Evolutionary conservation across 306 rosid species (phyloP), one percentile per base, ranked within the genome.

Genomic region (Fagus sylvatica): DNA sequence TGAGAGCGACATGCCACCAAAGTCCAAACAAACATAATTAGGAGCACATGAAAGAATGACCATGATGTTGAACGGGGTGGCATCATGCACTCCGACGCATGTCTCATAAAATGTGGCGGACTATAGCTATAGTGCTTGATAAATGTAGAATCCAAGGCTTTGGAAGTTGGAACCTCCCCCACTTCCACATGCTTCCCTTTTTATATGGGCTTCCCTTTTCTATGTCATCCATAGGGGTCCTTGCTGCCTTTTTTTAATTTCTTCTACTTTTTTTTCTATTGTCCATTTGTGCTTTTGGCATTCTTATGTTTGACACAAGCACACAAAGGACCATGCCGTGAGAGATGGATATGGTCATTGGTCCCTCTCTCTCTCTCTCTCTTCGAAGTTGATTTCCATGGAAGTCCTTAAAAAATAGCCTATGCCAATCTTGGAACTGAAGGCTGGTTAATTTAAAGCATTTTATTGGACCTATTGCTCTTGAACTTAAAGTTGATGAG

Each of bases 1-100:
- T 57, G 95, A 91, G 77, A 84, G 87, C 12, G 93, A 91, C 90
- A 71, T 22, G 74, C 81, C 78, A 88, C 76, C 94, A 81, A 87
- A 79, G 73, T 34, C 67, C 64, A 22, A 22, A 22, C 28, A 22
- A 22, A 22, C 28, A 91, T 88, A 69, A 93, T 89, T 80, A 83
- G 74, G 74, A 76, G 88, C 98, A 88, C 90, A 82, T 85, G 93
- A 71, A 78, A 71, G 64, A 65, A 74, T 48, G 77, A 75, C 32
- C 39, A 53, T 69, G 46, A 76, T 76, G 74, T 82, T 73, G 78
- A 73, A 49, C 4, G 1, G 57, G 72, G 66, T 46, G 67, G 72
- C 32, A 78, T 75, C 81, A 81, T 74, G 81, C 62, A 51, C 53
- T 67, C 55, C 60, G 70, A 73, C 64, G 61, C 53, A 33, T 72